phyloP scores from a whole-genome alignment of 768 basidiomycete genomes.

The Pisolithus marmoratus region DNA sequence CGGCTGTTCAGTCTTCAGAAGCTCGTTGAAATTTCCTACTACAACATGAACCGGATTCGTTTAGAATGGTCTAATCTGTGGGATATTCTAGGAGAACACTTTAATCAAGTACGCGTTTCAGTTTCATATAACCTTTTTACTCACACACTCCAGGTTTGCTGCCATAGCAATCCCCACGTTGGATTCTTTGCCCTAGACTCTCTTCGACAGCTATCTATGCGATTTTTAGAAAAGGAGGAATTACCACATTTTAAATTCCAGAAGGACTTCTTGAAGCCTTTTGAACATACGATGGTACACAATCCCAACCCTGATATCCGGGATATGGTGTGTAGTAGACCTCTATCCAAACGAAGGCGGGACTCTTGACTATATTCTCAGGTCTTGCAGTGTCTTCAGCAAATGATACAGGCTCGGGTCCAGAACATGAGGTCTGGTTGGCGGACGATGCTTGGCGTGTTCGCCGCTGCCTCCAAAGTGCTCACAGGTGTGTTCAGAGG shows the following conservation, averaged over 20 bases:
- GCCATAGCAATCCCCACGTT: slow-evolving; percentile 95
- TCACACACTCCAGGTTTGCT: slow-evolving; percentile 70
- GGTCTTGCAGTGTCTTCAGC: slow-evolving; percentile 96
- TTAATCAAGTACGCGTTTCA: slow-evolving; percentile 70
- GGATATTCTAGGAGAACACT: slow-evolving; percentile 97
- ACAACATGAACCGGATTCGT: slow-evolving; percentile 98
- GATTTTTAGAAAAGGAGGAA: slow-evolving; percentile 98
- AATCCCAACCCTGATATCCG: slow-evolving; percentile 94
- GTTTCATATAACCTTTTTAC: not conserved
- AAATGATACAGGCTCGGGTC: slow-evolving; percentile 95
- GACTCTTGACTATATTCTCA: slow-evolving; percentile 23
- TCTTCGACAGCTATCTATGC: slow-evolving; percentile 93
- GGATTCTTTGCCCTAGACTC: slow-evolving; percentile 97
- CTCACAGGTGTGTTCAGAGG: slow-evolving; percentile 56
- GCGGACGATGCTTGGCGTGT: slow-evolving; percentile 99
- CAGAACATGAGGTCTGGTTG: slow-evolving; percentile 97
- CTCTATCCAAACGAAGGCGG: not conserved
- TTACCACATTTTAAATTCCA: slow-evolving; percentile 98
- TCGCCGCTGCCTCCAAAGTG: slow-evolving; percentile 92
- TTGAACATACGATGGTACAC: slow-evolving; percentile 96
- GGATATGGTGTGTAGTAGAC: slow-evolving; percentile 67
- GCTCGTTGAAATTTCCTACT: slow-evolving; percentile 97
- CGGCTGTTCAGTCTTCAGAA: slow-evolving; percentile 96
- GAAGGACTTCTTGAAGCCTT: slow-evolving; percentile 97
- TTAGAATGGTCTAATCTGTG: slow-evolving; percentile 97